Percentiles rank a stretch among this genome's conserved stretches.
These are phyloP conservation scores for Daldinia grandis DNA, from an alignment of 495 filamentous ascomycete genomes.

Conservation along the genomic window DNA sequence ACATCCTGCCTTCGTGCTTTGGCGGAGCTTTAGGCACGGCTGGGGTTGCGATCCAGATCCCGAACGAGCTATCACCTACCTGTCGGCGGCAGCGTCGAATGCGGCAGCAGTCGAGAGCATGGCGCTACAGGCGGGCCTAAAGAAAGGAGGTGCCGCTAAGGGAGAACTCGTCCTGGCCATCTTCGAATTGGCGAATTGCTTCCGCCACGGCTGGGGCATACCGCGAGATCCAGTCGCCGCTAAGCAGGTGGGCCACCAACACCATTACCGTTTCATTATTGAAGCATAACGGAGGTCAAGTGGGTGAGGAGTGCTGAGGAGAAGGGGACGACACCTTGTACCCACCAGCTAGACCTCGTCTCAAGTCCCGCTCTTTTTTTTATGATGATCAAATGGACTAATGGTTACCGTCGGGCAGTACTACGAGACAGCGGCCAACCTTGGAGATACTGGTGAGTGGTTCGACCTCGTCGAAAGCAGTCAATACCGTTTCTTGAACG, in stretches of 20 bases:
- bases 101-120: conserved; percentile 84
- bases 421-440: conserved; percentile 95
- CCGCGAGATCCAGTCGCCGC: conserved; percentile 88
- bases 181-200: conserved; percentile 94
- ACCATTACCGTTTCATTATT: conserved; percentile 36
- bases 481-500: conserved; percentile 31
- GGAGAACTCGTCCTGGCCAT: conserved; percentile 98
- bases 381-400: conserved; percentile 39
- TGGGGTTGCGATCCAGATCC: conserved; percentile 85
- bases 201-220: conserved; percentile 95
- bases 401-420: conserved; percentile 66
- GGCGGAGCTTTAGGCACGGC: conserved; percentile 71
- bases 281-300: conserved; percentile 16
- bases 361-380: conserved; percentile 22
- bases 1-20: conserved; percentile 16
- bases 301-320: conserved; percentile 13
- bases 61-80: conserved; percentile 78
- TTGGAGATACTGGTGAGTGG: conserved; percentile 79
- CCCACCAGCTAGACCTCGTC: conserved; percentile 18
- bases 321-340: conserved; percentile 21
- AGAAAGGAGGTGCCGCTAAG: conserved; percentile 94
- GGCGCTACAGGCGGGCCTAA: conserved; percentile 83
- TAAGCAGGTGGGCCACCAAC: conserved; percentile 57
- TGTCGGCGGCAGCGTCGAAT: conserved; percentile 89
- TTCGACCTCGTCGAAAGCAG: conserved; percentile 25